Evolutionary conservation across 23 red algal species (phyloP), one percentile per base, ranked within the genome.

Genomic region (Gracilaria domingensis): DNA sequence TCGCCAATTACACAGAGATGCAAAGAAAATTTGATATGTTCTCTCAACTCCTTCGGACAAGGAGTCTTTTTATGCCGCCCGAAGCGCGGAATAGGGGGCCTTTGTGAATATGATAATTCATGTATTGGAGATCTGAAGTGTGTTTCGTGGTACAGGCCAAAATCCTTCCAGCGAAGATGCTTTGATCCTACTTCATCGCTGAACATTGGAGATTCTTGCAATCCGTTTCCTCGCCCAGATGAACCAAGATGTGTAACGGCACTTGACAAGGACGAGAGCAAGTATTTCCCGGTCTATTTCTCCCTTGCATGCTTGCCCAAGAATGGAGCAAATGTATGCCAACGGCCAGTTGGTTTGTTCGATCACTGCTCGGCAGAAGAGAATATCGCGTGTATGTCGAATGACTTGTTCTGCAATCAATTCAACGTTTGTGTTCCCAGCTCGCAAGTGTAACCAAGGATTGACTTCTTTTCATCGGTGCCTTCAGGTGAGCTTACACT

Each of bases 81-180:
- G 69, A 75, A 75, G 36, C 2, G 69, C 4, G 16, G 16, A 75
- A 75, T 75, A 40, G 69, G 69, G 3, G 34, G 2, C n/a, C 23
- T 44, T 4, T 75, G 69, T 75, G 69, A 45, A 5, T 12, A 20
- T 45, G 69, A 75, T 18, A 36, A 75, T 44, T 75, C 69, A 40
- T 75, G 69, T 75, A 44, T 44, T 40, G 69, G 69, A 75, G 69
- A 75, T 3, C 69, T 75, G 21, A 40, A 75, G 36, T 75, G 69
- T 25, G 69, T 17, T 47, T 8, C 36, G 23, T 75, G 9, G 17
- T 18, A 12, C 25, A 40, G 69, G 21, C 3, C 17, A 12, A 4
- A 9, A 25, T n/a, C n/a, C n/a, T n/a, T n/a, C n/a, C 33, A 9
- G n/a, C 42, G 16, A 40, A 21, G 69, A 75, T 81, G 77, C 49